Percentiles rank a stretch among this genome's conserved stretches.
phyloP scores from a whole-genome alignment of 2,329 filamentous ascomycete species.

The Ascochyta rabiei region DNA sequence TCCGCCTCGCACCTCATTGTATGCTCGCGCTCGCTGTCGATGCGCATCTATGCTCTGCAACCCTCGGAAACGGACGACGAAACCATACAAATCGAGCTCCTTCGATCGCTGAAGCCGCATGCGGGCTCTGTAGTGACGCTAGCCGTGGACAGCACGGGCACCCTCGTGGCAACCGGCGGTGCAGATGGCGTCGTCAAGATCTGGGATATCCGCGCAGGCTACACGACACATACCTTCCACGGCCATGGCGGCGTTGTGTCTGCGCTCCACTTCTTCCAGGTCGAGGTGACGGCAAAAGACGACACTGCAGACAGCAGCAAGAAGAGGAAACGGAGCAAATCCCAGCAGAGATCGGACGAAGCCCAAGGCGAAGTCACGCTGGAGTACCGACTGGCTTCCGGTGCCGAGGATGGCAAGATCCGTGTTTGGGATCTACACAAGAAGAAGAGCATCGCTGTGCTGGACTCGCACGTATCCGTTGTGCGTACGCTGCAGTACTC shows the following conservation, averaged over 20 bases:
- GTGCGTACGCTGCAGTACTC: constrained; percentile 89
- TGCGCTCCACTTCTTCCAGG: constrained; percentile 88
- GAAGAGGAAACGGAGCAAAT: constrained; percentile 51
- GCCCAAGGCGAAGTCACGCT: constrained; percentile 55
- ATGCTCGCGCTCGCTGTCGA: constrained; percentile 93
- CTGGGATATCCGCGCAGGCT: constrained; percentile 92
- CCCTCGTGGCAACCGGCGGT: constrained; percentile 87
- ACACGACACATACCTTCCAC: constrained; percentile 92
- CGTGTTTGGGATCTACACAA: constrained; percentile 91
- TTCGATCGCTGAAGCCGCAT: constrained; percentile 87
- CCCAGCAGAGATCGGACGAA: constrained; percentile 52
- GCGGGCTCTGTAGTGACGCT: constrained; percentile 86
- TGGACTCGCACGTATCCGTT: constrained; percentile 94
- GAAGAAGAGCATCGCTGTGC: constrained; percentile 73
- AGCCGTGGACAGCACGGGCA: constrained; percentile 84
- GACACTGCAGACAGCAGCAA: constrained; percentile 46
- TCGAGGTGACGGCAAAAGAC: constrained; percentile 59
- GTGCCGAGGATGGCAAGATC: constrained; percentile 92
- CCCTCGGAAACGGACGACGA: constrained; percentile 62
- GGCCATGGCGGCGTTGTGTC: constrained; percentile 92
- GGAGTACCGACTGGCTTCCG: constrained; percentile 83
- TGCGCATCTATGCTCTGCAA: constrained; percentile 84
- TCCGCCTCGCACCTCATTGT: constrained; percentile 85
- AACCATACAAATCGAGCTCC: constrained; percentile 66
- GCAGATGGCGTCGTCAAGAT: constrained; percentile 95